phyloP scores from a whole-genome alignment of 2,329 filamentous ascomycete genomes.

The Lasiodiplodia theobromae region DNA sequence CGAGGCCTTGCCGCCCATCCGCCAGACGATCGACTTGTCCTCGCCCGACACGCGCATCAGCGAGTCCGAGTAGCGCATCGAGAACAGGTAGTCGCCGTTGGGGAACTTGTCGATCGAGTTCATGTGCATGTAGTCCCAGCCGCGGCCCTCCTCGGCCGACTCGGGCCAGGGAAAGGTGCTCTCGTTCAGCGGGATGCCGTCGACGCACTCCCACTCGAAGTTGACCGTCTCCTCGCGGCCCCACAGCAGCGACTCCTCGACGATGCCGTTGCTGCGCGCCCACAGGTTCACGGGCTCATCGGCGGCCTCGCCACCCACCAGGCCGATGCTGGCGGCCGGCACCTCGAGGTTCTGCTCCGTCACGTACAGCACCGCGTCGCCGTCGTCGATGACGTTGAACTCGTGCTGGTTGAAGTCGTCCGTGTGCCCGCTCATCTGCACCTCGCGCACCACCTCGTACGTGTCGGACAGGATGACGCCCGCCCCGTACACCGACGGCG shows the following conservation, averaged over 20 bases:
- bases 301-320: slow-evolving; percentile 45
- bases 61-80: slow-evolving; percentile 39
- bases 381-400: slow-evolving; percentile 56
- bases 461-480: slow-evolving; percentile 60
- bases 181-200: slow-evolving; percentile 56
- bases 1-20: slow-evolving; percentile 41
- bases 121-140: slow-evolving; percentile 50
- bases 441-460: slow-evolving; percentile 57
- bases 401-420: slow-evolving; percentile 61
- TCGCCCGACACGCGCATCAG: slow-evolving; percentile 39
- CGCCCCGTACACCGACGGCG: slow-evolving; percentile 58
- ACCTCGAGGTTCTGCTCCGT: slow-evolving; percentile 42
- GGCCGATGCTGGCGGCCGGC: slow-evolving; percentile 28
- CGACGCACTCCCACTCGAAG: slow-evolving; percentile 66
- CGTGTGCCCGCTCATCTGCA: slow-evolving; percentile 45
- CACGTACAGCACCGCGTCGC: slow-evolving; percentile 48
- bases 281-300: slow-evolving; percentile 44
- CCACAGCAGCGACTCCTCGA: slow-evolving; percentile 53
- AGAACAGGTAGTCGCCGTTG: slow-evolving; percentile 39
- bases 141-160: background rate
- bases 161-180: slow-evolving; percentile 22
- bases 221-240: slow-evolving; percentile 52
- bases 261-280: slow-evolving; percentile 46
- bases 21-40: slow-evolving; percentile 41
- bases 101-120: slow-evolving; percentile 51